Conservation (phyloP, 2,329 filamentous ascomycete genomes). For the Trichoderma oligosporum region DNA sequence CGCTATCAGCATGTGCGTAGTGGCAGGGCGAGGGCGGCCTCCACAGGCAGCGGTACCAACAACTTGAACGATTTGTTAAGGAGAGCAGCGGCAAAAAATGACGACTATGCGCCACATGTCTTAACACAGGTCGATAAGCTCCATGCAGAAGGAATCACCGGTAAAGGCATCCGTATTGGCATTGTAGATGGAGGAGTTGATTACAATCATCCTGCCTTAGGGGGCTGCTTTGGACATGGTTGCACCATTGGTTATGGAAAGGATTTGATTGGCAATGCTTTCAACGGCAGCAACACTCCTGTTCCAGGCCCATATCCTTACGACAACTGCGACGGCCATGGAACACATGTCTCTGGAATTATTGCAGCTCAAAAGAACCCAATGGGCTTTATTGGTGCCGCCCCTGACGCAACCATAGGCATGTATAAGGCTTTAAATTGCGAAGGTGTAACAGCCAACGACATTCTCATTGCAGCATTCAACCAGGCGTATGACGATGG, state of each 20-base stretch:
- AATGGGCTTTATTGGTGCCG: constrained; percentile 38
- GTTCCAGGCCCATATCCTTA: constrained; percentile 36
- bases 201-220: constrained; percentile 44
- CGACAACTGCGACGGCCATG: constrained; percentile 40
- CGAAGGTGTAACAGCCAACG: constrained; percentile 30
- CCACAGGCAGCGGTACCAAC: constrained; percentile 37
- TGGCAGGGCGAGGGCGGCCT: constrained; percentile 37
- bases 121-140: constrained; percentile 56
- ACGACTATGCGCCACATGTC: constrained; percentile 38
- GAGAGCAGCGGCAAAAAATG: not conserved
- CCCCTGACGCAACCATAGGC: constrained; percentile 37
- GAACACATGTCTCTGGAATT: constrained; percentile 44
- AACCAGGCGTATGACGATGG: constrained; percentile 40
- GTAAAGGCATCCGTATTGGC: constrained; percentile 52
- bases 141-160: constrained; percentile 44
- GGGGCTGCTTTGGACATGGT: constrained; percentile 44
- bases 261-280: constrained; percentile 41
- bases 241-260: constrained; percentile 42
- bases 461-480: constrained; percentile 39
- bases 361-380: constrained; percentile 39
- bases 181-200: constrained; percentile 51
- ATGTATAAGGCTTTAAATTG: constrained; percentile 39
- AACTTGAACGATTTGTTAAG: not conserved
- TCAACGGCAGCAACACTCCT: constrained; percentile 28
- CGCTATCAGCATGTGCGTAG: not conserved